Conservation (phyloP, 169 alveolate species). For the Plasmodium blacklocki region DNA sequence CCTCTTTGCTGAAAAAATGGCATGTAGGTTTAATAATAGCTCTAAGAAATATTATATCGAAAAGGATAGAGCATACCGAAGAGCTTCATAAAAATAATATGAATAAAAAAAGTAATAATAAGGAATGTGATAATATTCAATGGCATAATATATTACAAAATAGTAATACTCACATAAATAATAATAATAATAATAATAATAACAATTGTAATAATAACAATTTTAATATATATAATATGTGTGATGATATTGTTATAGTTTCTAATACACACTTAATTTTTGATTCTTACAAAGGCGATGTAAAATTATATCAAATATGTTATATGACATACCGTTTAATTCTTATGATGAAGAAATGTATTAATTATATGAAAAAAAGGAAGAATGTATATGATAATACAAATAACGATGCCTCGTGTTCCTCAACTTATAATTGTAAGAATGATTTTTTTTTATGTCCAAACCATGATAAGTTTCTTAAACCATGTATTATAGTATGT, state of each 20-base stretch:
- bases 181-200: background rate
- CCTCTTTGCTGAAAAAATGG: conserved; percentile 59
- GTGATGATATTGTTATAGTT: conserved; percentile 67
- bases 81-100: background rate
- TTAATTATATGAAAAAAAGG: conserved; percentile 24
- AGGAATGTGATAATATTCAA: background rate
- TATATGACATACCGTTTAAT: conserved; percentile 78
- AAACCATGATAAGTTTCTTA: conserved; percentile 2
- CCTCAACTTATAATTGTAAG: too few relatives aligned
- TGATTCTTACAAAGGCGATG: conserved; percentile 84
- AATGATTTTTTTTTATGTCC: too few relatives aligned
- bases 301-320: conserved; percentile 82
- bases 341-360: conserved; percentile 73
- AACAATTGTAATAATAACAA: conserved; percentile 20
- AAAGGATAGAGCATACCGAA: conserved; percentile 32
- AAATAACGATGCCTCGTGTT: background rate
- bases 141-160: background rate
- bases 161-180: conserved; percentile 6
- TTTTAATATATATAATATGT: background rate
- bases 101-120: background rate
- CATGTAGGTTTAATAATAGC: conserved; percentile 85
- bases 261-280: conserved; percentile 85
- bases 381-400: background rate
- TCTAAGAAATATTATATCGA: conserved; percentile 74
- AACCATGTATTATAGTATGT: conserved; percentile 82